Conservation (phyloP, 2,329 filamentous ascomycete genomes). For the Phaeosphaeriaceae sp. region DNA sequence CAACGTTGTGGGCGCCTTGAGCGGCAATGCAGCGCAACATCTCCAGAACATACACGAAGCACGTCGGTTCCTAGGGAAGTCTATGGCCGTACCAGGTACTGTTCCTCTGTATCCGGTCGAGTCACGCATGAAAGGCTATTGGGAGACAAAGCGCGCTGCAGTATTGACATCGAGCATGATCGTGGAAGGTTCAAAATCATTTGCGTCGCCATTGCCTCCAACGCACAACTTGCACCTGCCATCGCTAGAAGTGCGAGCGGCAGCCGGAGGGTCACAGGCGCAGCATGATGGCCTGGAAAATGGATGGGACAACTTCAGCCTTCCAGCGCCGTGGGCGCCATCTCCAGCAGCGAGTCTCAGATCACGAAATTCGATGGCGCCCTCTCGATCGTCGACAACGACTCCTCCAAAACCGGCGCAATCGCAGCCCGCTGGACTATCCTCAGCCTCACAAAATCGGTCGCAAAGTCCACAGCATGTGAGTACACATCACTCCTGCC, state of each 20-base stretch:
- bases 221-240: not conserved
- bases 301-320: not conserved
- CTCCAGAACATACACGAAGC: conserved; percentile 20
- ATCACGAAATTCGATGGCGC: not conserved
- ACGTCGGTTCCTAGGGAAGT: conserved; percentile 14
- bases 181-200: not conserved
- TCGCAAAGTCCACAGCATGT: not conserved
- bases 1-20: not conserved
- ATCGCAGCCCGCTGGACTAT: not conserved
- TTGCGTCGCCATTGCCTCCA: not conserved
- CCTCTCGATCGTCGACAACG: not conserved
- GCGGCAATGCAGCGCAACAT: conserved; percentile 17
- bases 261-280: too few relatives aligned
- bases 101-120: conserved; percentile 22
- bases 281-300: not conserved
- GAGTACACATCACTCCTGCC: not conserved
- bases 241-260: not conserved
- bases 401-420: not conserved
- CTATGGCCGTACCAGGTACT: conserved; percentile 14
- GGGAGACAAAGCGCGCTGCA: not conserved
- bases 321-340: not conserved
- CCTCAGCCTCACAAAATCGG: not conserved
- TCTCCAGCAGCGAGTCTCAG: not conserved
- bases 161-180: not conserved
- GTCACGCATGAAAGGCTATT: conserved; percentile 3